Evolutionary conservation across 345 rosid species (phyloP).

Genomic region (Eucalyptus camaldulensis): DNA sequence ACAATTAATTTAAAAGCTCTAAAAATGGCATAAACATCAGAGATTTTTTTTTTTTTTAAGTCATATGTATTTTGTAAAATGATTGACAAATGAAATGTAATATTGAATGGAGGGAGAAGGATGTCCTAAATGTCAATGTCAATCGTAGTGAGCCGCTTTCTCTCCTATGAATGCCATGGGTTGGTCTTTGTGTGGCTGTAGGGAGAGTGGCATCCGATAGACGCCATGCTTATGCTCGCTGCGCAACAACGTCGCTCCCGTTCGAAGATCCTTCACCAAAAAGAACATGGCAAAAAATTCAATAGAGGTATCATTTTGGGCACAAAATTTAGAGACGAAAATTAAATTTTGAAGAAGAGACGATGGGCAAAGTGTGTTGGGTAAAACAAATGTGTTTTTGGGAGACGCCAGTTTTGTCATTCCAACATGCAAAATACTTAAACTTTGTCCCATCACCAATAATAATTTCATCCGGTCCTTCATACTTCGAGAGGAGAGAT

Average conservation of each 20-base stretch:
- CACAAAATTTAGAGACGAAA: neutral
- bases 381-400: neutral
- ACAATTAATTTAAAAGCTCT: neutral
- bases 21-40: neutral
- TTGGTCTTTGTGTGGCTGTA: neutral
- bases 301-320: neutral
- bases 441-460: neutral
- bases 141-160: neutral
- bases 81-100: neutral
- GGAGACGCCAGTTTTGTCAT: neutral
- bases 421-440: neutral
- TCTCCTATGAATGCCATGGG: neutral
- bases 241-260: neutral
- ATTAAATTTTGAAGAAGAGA: neutral
- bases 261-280: neutral
- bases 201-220: neutral
- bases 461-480: neutral
- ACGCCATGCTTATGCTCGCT: neutral
- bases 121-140: neutral
- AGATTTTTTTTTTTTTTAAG: neutral
- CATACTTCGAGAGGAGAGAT: neutral
- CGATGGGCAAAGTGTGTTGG: neutral
- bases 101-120: neutral
- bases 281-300: neutral
- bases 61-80: neutral